phyloP scores from a whole-genome alignment of 768 basidiomycete genomes.

The Tricholoma sp. region DNA sequence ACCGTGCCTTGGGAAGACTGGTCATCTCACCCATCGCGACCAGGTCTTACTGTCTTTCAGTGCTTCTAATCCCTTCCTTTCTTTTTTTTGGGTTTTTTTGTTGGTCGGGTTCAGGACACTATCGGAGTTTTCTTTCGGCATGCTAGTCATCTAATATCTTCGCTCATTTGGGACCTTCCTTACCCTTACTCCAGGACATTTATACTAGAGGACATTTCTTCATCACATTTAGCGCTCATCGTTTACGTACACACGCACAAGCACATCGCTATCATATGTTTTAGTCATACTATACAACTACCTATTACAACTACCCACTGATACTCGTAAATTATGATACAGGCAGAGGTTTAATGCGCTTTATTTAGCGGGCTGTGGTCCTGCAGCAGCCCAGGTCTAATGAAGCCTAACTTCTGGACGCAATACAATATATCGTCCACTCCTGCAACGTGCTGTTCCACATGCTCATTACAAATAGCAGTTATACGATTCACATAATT shows the following conservation, averaged over 20 bases:
- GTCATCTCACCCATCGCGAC: not conserved
- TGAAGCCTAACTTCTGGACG: too few relatives aligned
- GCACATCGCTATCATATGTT: conserved; percentile 13
- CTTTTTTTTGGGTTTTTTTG: conserved; percentile 1
- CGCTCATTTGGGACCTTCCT: conserved; percentile 1
- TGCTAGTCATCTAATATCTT: conserved; percentile 21
- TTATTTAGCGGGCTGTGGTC: too few relatives aligned
- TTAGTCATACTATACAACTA: not conserved
- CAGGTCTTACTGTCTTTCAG: not conserved
- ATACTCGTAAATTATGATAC: not conserved
- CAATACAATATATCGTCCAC: too few relatives aligned
- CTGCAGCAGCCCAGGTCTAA: too few relatives aligned
- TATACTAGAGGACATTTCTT: not conserved
- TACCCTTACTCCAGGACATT: conserved; percentile 3
- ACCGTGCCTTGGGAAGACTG: not conserved
- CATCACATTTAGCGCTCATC: not conserved
- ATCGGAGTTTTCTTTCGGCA: conserved; percentile 8
- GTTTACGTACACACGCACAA: not conserved
- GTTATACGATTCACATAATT: not conserved
- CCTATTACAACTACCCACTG: not conserved
- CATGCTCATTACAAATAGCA: too few relatives aligned
- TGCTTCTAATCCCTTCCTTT: conserved; percentile 9
- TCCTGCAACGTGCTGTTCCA: too few relatives aligned
- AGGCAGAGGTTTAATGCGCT: too few relatives aligned
- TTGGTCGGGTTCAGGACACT: conserved; percentile 1